Conservation (phyloP, 176 grass and related monocot genomes). For the Cenchrus purpureus region DNA sequence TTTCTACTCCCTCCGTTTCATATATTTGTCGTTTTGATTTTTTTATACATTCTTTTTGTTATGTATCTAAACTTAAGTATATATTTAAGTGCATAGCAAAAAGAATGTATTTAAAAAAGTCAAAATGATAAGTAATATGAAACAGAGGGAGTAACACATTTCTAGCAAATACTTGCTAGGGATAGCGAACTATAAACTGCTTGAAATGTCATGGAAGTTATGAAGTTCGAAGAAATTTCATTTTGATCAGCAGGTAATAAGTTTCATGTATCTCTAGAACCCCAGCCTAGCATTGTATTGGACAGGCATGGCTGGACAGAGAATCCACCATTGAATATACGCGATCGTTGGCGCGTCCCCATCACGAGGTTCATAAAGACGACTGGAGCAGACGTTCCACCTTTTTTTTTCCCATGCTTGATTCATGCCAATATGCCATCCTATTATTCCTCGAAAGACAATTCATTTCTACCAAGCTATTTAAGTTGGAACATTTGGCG, state of each 20-base stretch:
- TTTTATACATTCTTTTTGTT: too few species aligned
- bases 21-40: too few species aligned
- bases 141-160: too few species aligned
- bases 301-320: neutral
- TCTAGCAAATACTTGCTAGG: too few species aligned
- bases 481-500: neutral
- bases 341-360: conserved; percentile 9
- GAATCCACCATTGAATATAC: neutral
- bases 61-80: too few species aligned
- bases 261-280: neutral
- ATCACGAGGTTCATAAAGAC: conserved; percentile 22
- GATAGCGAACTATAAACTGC: too few species aligned
- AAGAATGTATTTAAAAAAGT: too few species aligned
- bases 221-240: neutral
- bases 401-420: neutral
- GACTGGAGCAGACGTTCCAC: neutral
- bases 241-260: neutral
- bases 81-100: too few species aligned
- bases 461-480: too few species aligned
- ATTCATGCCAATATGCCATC: neutral
- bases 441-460: too few species aligned
- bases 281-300: neutral
- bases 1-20: too few species aligned
- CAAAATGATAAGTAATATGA: too few species aligned
- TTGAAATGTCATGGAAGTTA: neutral